These are phyloP conservation scores for Pseudogymnoascus sp. DNA, from an alignment of 2,329 filamentous ascomycete genomes.

Conservation along the genomic window DNA sequence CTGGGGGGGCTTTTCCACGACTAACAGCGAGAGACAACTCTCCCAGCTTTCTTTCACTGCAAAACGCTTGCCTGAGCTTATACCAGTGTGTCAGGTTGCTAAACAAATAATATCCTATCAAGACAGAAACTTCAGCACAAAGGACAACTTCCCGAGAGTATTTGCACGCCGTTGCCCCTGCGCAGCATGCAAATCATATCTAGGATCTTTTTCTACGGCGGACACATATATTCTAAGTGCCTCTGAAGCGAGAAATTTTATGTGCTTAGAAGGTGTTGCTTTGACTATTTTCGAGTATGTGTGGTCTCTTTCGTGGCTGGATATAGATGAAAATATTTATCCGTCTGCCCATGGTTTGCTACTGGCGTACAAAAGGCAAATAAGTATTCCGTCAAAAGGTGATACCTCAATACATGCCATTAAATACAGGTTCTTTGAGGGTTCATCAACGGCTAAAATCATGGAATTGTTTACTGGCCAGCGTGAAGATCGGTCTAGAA, in stretches of 20 bases:
- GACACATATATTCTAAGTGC: no score
- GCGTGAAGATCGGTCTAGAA: no score
- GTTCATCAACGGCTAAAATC: neutral
- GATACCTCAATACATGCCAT: neutral
- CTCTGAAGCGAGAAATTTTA: no score
- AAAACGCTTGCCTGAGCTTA: neutral
- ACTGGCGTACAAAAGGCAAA: neutral
- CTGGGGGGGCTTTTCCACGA: neutral
- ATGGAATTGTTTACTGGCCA: neutral
- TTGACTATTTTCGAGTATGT: conserved; percentile 5
- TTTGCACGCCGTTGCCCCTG: neutral
- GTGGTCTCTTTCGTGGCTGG: conserved; percentile 3
- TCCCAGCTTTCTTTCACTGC: neutral
- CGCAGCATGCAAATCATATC: neutral
- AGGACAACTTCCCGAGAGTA: no score
- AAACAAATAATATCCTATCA: neutral
- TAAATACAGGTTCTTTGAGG: neutral
- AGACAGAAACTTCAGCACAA: neutral
- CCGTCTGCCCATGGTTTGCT: neutral
- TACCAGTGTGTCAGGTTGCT: neutral
- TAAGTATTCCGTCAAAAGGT: no score
- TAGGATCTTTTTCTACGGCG: no score
- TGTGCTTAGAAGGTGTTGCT: neutral
- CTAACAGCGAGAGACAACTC: neutral
- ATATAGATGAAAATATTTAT: neutral